Evolutionary conservation across 73 alveolate genomes (phyloP).

Genomic region (Paramecium caudatum): DNA sequence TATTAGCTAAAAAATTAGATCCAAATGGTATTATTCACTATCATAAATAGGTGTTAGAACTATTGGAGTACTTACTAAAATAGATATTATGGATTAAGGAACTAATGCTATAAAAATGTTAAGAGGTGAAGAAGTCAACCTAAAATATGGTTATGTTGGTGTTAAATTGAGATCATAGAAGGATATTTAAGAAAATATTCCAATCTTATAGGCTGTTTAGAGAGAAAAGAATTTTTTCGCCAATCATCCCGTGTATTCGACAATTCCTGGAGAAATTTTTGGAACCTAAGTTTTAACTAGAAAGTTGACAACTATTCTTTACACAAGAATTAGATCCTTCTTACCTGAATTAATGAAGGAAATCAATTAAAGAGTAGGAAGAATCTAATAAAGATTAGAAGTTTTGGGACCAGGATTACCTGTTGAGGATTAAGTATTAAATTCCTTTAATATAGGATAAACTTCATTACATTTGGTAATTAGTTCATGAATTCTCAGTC

Average conservation of each 20-base stretch:
- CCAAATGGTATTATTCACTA: slow-evolving; percentile 16
- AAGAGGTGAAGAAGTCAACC: slow-evolving; percentile 85
- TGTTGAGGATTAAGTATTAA: slow-evolving; percentile 77
- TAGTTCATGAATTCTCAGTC: slow-evolving; percentile 83
- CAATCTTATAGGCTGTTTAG: slow-evolving; percentile 80
- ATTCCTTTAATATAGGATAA: slow-evolving; percentile 79
- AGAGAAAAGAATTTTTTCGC: slow-evolving; percentile 82
- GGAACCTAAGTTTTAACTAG: slow-evolving; percentile 82
- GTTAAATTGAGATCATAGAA: slow-evolving; percentile 85
- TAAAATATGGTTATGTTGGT: slow-evolving; percentile 88
- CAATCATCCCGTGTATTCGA: slow-evolving; percentile 84
- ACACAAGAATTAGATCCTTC: slow-evolving; percentile 72
- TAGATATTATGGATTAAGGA: slow-evolving; percentile 87
- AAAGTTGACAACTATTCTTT: slow-evolving; percentile 79
- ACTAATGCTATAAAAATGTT: slow-evolving; percentile 84
- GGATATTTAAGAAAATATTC: slow-evolving; percentile 82
- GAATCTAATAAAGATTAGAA: slow-evolving; percentile 71
- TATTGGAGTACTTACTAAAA: slow-evolving; percentile 87
- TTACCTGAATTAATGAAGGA: slow-evolving; percentile 78
- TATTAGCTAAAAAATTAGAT: slow-evolving; percentile 83
- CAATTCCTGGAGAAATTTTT: slow-evolving; percentile 79
- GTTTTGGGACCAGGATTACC: slow-evolving; percentile 80
- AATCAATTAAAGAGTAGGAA: slow-evolving; percentile 79
- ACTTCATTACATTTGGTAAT: slow-evolving; percentile 92
- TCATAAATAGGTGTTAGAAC: slow-evolving; percentile 80